These are phyloP conservation scores for Begonia loranthoides DNA, from an alignment of 306 rosid genomes.

Conservation along the genomic window DNA sequence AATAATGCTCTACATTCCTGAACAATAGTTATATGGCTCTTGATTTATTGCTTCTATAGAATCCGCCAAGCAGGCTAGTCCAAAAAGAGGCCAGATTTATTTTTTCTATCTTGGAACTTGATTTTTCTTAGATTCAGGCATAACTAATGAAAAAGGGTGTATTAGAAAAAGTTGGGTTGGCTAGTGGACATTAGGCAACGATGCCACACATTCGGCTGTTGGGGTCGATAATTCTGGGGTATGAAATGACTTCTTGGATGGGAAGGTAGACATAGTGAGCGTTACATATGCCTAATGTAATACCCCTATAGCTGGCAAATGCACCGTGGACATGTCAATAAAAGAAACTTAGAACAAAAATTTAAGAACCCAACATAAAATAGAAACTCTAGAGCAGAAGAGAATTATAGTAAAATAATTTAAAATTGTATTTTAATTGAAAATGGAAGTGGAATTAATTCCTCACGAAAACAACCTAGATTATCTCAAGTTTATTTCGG, in stretches of 20 bases:
- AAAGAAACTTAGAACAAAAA: not conserved
- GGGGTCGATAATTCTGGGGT: constrained; percentile 71
- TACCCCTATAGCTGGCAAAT: constrained; percentile 94
- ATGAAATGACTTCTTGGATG: constrained; percentile 81
- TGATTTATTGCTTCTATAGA: too few species aligned
- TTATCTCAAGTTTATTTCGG: too few species aligned
- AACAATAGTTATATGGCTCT: too few species aligned
- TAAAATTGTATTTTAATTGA: too few species aligned
- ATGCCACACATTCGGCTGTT: constrained; percentile 99
- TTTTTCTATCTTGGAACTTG: not conserved
- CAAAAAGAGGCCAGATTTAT: too few species aligned
- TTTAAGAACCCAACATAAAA: too few species aligned
- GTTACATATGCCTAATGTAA: constrained; percentile 85
- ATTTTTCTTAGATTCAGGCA: constrained; percentile 8
- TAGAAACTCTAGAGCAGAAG: too few species aligned
- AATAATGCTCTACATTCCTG: too few species aligned
- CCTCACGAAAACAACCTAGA: too few species aligned
- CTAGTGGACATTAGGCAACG: constrained; percentile 96
- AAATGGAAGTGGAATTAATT: too few species aligned
- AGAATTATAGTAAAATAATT: too few species aligned
- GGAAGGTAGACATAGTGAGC: constrained; percentile 94
- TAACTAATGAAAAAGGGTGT: not conserved
- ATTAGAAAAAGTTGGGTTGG: constrained; percentile 78
- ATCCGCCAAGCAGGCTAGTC: too few species aligned
- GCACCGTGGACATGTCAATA: constrained; percentile 88